Base-by-base conservation (phyloP, 2,329 filamentous ascomycete genomes). In the Chaetoscypha palmicola region DNA sequence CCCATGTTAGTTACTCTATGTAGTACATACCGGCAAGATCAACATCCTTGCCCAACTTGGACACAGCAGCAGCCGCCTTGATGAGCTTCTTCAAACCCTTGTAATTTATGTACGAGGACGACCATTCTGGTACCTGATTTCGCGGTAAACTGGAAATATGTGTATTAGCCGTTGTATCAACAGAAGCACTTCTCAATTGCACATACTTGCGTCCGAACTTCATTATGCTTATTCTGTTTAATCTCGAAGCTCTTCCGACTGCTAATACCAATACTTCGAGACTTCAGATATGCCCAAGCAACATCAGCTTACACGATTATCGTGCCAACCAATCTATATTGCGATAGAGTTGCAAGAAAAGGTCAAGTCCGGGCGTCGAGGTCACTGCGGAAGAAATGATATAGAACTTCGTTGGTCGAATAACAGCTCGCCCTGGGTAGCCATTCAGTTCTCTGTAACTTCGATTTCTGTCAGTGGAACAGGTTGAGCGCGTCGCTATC, bases 11-110 rank as follows among this genome's bases (percentile, higher is more conserved):
- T 58, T 58, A 56, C 54, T 16, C 21, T 12, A 7, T 12, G 2
- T 12, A 16, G 19, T 28, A 11, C 44, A 23, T 32, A 94, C 91
- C 89, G 72, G 91, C 89, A 67, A 95, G 74, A 75, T 98, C 92
- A 48, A 86, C 82, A 58, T 84, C 77, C 56, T 82, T 77, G 58
- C 84, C 85, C 60, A 77, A 73, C 61, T 80, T 82, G 11, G 71
- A 71, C 49, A 78, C 76, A 52, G 76, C 72, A 46, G 79, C 74
- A 24, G 85, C 83, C 58, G 68, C 68, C 62, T 95, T 97, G 69
- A 98, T 90, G 52, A 96, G 77, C 71, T 92, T 95, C 74, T 98
- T 98, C 58, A 97, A 71, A 56, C 82, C 81, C 63, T 91, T 92
- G 71, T 94, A 94, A 68, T 92, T 81, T 70, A 92, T 90, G 63